phyloP scores from a whole-genome alignment of 169 alveolate genomes.

The Plasmodium blacklocki region DNA sequence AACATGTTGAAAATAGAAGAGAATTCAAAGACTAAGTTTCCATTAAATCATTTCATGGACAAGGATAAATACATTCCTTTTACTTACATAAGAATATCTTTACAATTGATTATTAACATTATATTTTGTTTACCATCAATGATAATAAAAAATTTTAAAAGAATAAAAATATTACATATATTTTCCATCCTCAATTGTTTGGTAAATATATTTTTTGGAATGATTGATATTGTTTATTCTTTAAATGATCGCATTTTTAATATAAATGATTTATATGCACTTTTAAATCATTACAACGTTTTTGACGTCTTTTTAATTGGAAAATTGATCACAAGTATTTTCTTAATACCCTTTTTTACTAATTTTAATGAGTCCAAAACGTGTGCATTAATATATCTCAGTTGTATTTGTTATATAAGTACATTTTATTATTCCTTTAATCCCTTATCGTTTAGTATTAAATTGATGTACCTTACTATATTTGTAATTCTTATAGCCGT shows the following conservation, averaged over 20 bases:
- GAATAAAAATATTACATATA: slow-evolving; percentile 11
- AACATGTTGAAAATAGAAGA: neutral
- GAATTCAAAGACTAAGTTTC: neutral
- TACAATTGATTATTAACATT: slow-evolving; percentile 14
- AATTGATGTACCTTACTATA: slow-evolving; percentile 54
- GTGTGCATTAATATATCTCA: slow-evolving; percentile 8
- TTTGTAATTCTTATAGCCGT: slow-evolving; percentile 46
- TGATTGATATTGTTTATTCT: slow-evolving; percentile 43
- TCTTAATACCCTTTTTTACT: slow-evolving; percentile 64
- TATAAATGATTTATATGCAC: slow-evolving; percentile 4
- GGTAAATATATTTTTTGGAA: slow-evolving; percentile 50
- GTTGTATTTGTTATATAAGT: slow-evolving; percentile 39
- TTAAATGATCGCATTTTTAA: slow-evolving; percentile 17
- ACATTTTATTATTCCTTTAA: slow-evolving; percentile 39
- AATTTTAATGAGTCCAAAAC: slow-evolving; percentile 51
- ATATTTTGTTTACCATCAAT: slow-evolving; percentile 35
- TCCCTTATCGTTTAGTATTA: slow-evolving; percentile 41
- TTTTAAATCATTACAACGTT: slow-evolving; percentile 23
- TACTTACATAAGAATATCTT: slow-evolving; percentile 18
- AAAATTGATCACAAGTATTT: slow-evolving; percentile 44
- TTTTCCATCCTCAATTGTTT: slow-evolving; percentile 34
- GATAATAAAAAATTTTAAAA: slow-evolving; percentile 5
- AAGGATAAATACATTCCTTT: neutral
- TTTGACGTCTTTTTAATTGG: slow-evolving; percentile 67
- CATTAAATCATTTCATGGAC: slow-evolving; percentile 6